Evolutionary conservation across 2,329 filamentous ascomycete genomes (phyloP).

Genomic region (Ampelomyces quisqualis): DNA sequence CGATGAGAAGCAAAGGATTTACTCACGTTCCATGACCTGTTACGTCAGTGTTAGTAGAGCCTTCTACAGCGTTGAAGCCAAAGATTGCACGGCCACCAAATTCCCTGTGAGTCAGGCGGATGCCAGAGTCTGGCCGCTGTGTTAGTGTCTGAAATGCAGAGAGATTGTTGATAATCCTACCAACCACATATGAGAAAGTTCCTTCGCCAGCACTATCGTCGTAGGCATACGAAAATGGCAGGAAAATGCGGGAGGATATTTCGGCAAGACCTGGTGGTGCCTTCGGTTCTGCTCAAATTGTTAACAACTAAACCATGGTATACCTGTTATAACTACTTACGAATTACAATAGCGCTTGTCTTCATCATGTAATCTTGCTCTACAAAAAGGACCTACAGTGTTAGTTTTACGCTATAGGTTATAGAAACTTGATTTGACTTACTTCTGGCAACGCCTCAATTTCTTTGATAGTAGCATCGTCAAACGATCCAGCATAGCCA

Average conservation of each 20-base stretch:
- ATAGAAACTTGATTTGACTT: not conserved
- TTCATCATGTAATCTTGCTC: constrained; percentile 34
- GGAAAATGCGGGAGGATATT: constrained; percentile 28
- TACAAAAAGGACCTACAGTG: constrained; percentile 24
- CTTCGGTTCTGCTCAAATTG: constrained; percentile 11
- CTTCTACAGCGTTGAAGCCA: constrained; percentile 32
- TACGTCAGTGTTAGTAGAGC: constrained; percentile 24
- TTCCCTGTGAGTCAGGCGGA: constrained; percentile 54
- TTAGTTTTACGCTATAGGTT: not conserved
- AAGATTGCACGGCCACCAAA: constrained; percentile 34
- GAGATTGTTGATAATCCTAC: not conserved
- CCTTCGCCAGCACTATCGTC: constrained; percentile 27
- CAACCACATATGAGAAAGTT: constrained; percentile 57
- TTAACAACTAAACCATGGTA: constrained; percentile 3
- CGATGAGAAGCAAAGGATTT: not conserved
- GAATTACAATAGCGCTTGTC: constrained; percentile 21
- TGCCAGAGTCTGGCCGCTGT: constrained; percentile 54
- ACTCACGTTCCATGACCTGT: constrained; percentile 33
- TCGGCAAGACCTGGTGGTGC: constrained; percentile 33
- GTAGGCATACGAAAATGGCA: constrained; percentile 28
- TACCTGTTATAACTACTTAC: constrained; percentile 8
- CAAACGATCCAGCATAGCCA: constrained; percentile 36
- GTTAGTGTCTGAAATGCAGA: not conserved
- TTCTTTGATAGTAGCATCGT: constrained; percentile 32
- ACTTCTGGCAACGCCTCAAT: constrained; percentile 33